These are phyloP conservation scores for Hymenoscyphus fructigenus DNA, from an alignment of 2,329 filamentous ascomycete genomes.

Conservation along the genomic window DNA sequence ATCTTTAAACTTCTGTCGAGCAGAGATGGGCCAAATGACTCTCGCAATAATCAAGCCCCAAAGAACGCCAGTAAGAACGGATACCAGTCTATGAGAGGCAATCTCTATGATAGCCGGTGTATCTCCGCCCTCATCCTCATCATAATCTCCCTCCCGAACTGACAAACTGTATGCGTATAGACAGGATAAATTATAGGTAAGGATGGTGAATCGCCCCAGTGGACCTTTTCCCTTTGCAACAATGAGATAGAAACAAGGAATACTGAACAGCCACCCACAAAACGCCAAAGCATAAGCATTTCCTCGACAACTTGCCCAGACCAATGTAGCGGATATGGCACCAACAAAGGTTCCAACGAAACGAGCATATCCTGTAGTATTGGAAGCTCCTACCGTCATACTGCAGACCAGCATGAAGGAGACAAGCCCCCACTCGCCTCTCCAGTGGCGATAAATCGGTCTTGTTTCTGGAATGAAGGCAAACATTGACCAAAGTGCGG, in stretches of 20 bases:
- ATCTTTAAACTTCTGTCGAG: conserved; percentile 82
- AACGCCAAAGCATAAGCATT: conserved; percentile 75
- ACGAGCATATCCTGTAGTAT: conserved; percentile 84
- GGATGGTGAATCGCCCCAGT: conserved; percentile 87
- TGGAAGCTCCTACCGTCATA: conserved; percentile 95
- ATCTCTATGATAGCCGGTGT: conserved; percentile 87
- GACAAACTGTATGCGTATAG: conserved; percentile 92
- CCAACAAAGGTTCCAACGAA: conserved; percentile 86
- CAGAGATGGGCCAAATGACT: conserved; percentile 91
- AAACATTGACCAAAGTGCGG: conserved; percentile 83
- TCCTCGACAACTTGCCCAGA: conserved; percentile 75
- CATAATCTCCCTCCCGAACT: conserved; percentile 73
- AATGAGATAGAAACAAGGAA: conserved; percentile 88
- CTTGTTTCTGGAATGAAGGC: conserved; percentile 79
- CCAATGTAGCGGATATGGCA: conserved; percentile 68
- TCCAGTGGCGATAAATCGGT: conserved; percentile 80
- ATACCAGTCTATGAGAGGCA: conserved; percentile 79
- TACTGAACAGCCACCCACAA: conserved; percentile 76
- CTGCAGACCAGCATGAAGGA: conserved; percentile 98
- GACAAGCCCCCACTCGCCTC: conserved; percentile 93
- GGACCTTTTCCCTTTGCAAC: conserved; percentile 80
- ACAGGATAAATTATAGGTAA: conserved; percentile 94
- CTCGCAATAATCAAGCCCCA: conserved; percentile 93
- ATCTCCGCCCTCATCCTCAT: conserved; percentile 84
- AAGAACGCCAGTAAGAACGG: conserved; percentile 81